Conservation (phyloP, 495 filamentous ascomycete species). For the Penicillium antarcticum region DNA sequence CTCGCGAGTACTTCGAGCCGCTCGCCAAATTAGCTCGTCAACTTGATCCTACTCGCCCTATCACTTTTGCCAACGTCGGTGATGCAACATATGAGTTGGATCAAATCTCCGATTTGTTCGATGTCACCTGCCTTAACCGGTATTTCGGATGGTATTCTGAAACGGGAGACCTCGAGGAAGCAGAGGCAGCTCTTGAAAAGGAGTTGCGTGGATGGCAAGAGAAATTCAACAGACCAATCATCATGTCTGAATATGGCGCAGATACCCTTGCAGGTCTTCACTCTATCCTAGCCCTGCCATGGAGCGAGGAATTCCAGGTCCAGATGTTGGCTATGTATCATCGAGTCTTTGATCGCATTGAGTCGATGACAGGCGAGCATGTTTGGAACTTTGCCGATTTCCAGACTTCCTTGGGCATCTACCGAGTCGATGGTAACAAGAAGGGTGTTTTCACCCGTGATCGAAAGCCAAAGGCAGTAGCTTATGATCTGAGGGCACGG, state of each 20-base stretch:
- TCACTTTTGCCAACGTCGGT: constrained; percentile 2
- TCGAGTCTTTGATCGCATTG: constrained; percentile 7
- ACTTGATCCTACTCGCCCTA: background rate
- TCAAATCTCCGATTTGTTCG: background rate
- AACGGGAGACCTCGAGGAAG: background rate
- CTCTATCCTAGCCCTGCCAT: background rate
- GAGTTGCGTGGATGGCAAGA: constrained; percentile 3
- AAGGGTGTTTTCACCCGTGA: constrained; percentile 5
- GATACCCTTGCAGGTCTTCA: constrained; percentile 12
- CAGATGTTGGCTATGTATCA: constrained; percentile 11
- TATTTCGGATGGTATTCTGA: constrained; percentile 7
- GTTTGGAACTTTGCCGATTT: constrained; percentile 15
- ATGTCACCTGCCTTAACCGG: background rate
- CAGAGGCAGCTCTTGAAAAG: background rate
- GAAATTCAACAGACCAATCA: constrained; percentile 8
- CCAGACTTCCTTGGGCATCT: background rate
- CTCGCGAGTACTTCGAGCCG: constrained; percentile 3
- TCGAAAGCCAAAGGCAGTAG: constrained; percentile 1
- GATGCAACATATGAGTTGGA: background rate
- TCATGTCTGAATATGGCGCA: constrained; percentile 12
- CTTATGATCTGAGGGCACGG: background rate
- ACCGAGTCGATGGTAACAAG: constrained; percentile 2
- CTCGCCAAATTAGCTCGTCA: background rate
- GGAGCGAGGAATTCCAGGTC: constrained; percentile 11
- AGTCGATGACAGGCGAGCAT: constrained; percentile 9